A percentile compares a stretch with the other conserved stretches of the same genome.
These are phyloP conservation scores for Spizellomyces sp. DNA, from an alignment of 192 early-diverging fungal species.

Conservation along the genomic window DNA sequence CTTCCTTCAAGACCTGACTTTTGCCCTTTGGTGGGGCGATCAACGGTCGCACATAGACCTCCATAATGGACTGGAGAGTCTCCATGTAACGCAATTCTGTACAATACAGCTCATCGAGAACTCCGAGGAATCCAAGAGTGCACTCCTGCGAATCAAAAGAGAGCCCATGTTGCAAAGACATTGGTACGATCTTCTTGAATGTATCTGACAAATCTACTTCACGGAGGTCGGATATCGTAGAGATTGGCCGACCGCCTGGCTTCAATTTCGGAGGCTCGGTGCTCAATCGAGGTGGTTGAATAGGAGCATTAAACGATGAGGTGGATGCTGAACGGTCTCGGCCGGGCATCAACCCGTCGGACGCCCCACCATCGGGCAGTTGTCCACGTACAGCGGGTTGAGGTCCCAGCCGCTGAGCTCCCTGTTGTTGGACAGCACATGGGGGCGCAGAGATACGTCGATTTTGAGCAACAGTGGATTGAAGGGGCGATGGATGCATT, in stretches of 20 bases:
- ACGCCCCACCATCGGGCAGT: neutral
- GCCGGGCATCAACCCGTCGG: neutral
- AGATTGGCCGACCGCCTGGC: neutral
- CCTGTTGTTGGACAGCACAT: too few species aligned
- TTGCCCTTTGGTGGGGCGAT: slow-evolving; percentile 4
- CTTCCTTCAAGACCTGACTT: slow-evolving; percentile 22
- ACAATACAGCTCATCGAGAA: slow-evolving; percentile 25
- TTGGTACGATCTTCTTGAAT: slow-evolving; percentile 15
- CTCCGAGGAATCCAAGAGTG: slow-evolving; percentile 1
- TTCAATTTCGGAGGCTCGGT: neutral
- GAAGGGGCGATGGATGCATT: too few species aligned
- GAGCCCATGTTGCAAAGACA: neutral
- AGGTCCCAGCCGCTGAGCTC: neutral
- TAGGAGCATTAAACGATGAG: neutral
- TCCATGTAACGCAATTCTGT: slow-evolving; percentile 29
- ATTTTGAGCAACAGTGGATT: too few species aligned
- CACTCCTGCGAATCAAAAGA: neutral
- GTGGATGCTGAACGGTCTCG: neutral
- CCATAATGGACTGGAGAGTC: slow-evolving; percentile 21
- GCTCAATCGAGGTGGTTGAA: neutral
- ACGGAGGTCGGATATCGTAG: neutral
- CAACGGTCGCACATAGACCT: slow-evolving; percentile 31
- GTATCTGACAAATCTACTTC: slow-evolving; percentile 17
- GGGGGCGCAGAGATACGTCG: too few species aligned
- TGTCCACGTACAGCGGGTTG: neutral